phyloP scores from a whole-genome alignment of 2,329 filamentous ascomycete species.

The Coniochaeta sp. region DNA sequence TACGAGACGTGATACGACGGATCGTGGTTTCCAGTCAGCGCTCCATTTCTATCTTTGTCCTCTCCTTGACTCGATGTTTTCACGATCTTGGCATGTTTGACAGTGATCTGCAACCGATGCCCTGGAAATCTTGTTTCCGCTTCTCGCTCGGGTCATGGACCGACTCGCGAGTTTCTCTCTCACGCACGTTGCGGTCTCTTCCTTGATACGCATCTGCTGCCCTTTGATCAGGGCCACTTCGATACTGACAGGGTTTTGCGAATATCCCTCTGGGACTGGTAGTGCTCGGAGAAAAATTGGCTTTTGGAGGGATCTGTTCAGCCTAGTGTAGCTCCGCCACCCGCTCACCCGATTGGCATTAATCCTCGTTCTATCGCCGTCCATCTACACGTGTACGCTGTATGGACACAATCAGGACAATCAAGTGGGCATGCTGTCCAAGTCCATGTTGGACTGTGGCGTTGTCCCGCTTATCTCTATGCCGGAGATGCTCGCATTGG shows the following conservation, averaged over 20 bases:
- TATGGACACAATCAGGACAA: too few species aligned
- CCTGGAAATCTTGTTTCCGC: background rate
- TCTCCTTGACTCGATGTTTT: background rate
- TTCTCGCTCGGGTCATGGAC: background rate
- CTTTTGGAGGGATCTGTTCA: background rate
- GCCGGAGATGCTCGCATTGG: background rate
- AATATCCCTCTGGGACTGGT: background rate
- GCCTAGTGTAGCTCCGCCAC: background rate
- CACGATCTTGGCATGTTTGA: background rate
- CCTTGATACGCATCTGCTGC: background rate
- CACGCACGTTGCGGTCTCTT: background rate
- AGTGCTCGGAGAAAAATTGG: background rate
- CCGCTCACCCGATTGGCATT: background rate
- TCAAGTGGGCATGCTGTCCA: too few species aligned
- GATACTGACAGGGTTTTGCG: background rate
- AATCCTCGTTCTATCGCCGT: background rate
- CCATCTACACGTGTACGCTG: background rate
- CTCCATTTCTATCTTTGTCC: constrained; percentile 8
- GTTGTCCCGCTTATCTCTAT: background rate
- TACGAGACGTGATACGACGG: constrained; percentile 21
- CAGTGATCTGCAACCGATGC: background rate
- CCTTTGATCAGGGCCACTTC: background rate
- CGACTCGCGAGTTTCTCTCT: background rate
- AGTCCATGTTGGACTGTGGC: background rate
- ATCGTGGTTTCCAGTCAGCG: constrained; percentile 10